A percentile compares a stretch with the other conserved stretches of the same genome.
phyloP scores from a whole-genome alignment of 2,329 filamentous ascomycete species.

The Lachnellula arida region DNA sequence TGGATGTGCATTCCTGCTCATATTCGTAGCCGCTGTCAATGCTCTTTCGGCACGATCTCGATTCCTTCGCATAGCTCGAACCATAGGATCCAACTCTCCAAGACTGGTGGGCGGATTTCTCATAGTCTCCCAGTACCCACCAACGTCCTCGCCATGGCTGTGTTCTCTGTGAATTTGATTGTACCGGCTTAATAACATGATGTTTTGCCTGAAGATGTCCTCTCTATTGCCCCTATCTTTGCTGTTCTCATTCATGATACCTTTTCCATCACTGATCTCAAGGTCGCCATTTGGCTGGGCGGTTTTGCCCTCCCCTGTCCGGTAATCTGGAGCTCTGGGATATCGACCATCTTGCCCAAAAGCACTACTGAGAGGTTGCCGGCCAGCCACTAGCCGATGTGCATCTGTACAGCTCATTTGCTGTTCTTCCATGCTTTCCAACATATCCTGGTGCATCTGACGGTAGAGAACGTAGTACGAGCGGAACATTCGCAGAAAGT shows the following conservation, averaged over 20 bases:
- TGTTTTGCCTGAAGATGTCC: conserved; percentile 47
- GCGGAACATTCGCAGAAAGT: conserved; percentile 86
- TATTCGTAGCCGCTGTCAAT: background rate
- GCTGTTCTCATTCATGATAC: conserved; percentile 55
- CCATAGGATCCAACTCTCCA: conserved; percentile 17
- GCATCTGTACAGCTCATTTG: conserved; percentile 70
- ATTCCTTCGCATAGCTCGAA: conserved; percentile 18
- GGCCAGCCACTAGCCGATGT: conserved; percentile 68
- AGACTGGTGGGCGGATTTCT: conserved; percentile 25
- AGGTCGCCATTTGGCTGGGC: conserved; percentile 58
- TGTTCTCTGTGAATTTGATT: conserved; percentile 12
- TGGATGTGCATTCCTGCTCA: conserved; percentile 7
- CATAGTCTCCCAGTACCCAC: conserved; percentile 27
- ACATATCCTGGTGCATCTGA: conserved; percentile 80
- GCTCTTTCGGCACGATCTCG: conserved; percentile 8
- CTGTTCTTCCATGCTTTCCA: conserved; percentile 73
- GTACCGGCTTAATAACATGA: conserved; percentile 40
- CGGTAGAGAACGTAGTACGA: conserved; percentile 90
- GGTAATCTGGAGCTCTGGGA: conserved; percentile 56
- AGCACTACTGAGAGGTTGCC: conserved; percentile 68
- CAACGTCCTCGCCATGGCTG: conserved; percentile 5
- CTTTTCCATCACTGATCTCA: conserved; percentile 55
- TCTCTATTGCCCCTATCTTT: conserved; percentile 57
- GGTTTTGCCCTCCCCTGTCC: conserved; percentile 61
- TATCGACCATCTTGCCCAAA: conserved; percentile 71